Conservation (phyloP, 805 yeast genomes). For the Starmerella vitae region DNA sequence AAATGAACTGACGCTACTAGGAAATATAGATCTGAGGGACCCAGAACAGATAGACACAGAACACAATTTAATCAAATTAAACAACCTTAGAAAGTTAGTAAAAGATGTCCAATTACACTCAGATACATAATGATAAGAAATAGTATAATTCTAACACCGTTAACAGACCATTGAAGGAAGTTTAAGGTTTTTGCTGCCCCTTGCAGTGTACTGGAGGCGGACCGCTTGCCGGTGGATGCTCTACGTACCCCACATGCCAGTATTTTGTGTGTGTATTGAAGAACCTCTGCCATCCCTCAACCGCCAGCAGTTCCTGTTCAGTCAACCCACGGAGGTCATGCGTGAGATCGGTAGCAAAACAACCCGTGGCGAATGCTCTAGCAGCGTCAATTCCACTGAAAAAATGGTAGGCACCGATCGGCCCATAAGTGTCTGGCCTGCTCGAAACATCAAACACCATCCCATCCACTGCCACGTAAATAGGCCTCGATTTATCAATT, state of each 20-base stretch:
- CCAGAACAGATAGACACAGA: too few species aligned
- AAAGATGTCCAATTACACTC: too few species aligned
- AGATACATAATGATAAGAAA: too few species aligned
- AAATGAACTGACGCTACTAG: too few species aligned
- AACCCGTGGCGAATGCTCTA: constrained; percentile 58
- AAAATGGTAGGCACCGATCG: constrained; percentile 40
- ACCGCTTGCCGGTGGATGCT: constrained; percentile 34
- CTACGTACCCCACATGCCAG: constrained; percentile 50
- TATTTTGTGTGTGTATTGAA: constrained; percentile 36
- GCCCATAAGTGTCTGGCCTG: constrained; percentile 41
- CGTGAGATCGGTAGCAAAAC: constrained; percentile 49
- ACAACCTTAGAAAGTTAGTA: too few species aligned
- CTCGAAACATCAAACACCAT: constrained; percentile 51
- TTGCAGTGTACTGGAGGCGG: constrained; percentile 41
- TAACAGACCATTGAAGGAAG: not conserved
- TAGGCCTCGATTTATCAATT: constrained; percentile 34
- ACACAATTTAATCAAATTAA: too few species aligned
- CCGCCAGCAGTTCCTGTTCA: constrained; percentile 30
- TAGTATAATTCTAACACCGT: too few species aligned
- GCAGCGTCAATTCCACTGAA: constrained; percentile 58
- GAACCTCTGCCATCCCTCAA: constrained; percentile 41
- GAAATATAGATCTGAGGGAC: too few species aligned
- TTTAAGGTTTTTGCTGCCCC: constrained; percentile 12
- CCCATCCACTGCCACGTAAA: constrained; percentile 48
- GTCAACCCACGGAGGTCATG: constrained; percentile 54